Evolutionary conservation across 2,329 filamentous ascomycete genomes (phyloP).

Genomic region (Plenodomus tracheiphilus): DNA sequence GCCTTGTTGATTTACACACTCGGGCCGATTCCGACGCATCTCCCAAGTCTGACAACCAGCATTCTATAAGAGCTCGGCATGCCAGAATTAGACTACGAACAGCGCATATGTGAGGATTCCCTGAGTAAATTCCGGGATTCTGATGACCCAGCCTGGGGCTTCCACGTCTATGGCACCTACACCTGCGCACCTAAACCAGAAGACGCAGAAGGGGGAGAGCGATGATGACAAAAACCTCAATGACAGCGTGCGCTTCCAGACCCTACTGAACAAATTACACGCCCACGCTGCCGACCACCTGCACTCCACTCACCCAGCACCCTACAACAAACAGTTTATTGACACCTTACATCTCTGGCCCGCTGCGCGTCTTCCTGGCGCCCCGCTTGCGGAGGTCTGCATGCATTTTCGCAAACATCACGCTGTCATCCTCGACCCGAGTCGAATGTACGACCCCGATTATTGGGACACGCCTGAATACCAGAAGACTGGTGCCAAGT

Average conservation of each 20-base stretch:
- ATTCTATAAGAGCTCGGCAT: too few species aligned
- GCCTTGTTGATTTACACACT: too few species aligned
- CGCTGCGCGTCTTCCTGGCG: constrained; percentile 7
- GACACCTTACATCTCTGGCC: constrained; percentile 3
- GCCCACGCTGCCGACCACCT: constrained; percentile 5
- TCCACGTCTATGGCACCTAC: constrained; percentile 6
- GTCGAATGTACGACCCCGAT: not conserved
- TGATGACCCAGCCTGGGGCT: constrained; percentile 5
- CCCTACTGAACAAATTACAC: constrained; percentile 5
- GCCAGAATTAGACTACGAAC: too few species aligned
- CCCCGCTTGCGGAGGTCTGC: constrained; percentile 7
- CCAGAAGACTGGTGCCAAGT: constrained; percentile 1
- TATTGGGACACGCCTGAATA: too few species aligned
- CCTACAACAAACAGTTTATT: constrained; percentile 9
- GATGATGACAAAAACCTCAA: not conserved
- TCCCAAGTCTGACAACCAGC: too few species aligned
- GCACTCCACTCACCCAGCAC: constrained; percentile 3
- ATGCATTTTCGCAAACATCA: constrained; percentile 6
- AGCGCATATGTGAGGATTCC: too few species aligned
- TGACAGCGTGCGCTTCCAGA: constrained; percentile 4
- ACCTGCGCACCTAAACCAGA: too few species aligned
- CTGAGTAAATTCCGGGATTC: too few species aligned
- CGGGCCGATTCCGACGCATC: too few species aligned
- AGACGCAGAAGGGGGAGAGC: too few species aligned
- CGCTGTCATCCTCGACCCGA: not conserved